Base-by-base conservation (phyloP, 495 filamentous ascomycete species). In the Lichina pygmaea region DNA sequence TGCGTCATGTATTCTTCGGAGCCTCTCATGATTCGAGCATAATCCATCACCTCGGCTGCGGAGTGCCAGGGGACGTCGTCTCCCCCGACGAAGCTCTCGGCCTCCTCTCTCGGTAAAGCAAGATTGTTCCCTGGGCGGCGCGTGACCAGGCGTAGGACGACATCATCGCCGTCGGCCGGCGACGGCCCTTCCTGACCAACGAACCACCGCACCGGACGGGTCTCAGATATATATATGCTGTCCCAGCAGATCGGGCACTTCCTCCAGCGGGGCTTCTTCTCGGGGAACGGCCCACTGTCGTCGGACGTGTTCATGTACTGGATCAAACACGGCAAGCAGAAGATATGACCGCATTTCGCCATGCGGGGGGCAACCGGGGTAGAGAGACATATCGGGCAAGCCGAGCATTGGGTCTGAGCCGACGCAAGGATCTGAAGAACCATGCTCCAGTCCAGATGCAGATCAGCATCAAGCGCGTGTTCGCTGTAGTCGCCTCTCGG, bases 231-330 rank as follows among this genome's bases (percentile, higher is more conserved):
- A 55, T 83, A 93, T 12, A 97, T 72, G 17, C 68, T 72, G 53
- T 95, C 89, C 66, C 77, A 86, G 59, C 89, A 97, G 34, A 97
- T 92, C 6, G 89, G 91, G 53, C 89, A 97, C 55, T 92, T 93
- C 62, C 91, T 85, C 70, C 78, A 93, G 44, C 83, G 68, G 43
- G 81, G 70, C 57, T 68, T 77, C 57, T 78, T 83, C 48, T 79
- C 73, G 8, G 67, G 69, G 3, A 66, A 48, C 6, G 63, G 65
- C 13, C 72, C 67, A 2, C 71, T 70, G 30, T 74, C 78, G 34
- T 83, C 80, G 2, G 65, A 71, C 7, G 84, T 77, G 52, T 91
- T 82, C 86, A 97, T 94, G 55, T 91, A 97, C 39, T 89, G 78
- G 46, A 94, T 77, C 34, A 95, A 63, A 58, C 89, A 97, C 10